A percentile compares a stretch with the other conserved stretches of the same genome.
Evolutionary conservation across 176 grass and related monocot genomes (phyloP).

Genomic region (Poa annua): DNA sequence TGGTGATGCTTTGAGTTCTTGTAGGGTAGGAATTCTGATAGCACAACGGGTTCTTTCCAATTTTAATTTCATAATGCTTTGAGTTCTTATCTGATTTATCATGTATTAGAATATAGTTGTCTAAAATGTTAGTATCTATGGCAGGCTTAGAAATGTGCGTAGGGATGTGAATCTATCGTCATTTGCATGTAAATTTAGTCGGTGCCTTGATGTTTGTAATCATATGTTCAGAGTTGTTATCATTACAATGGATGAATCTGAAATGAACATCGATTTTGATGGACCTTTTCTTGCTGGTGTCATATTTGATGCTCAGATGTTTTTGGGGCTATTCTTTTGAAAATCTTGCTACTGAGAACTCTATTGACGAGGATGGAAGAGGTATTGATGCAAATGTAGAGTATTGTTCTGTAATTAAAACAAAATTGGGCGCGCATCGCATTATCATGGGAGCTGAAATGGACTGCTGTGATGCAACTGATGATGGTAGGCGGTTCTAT

Average conservation of each 20-base stretch:
- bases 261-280: conserved; percentile 29
- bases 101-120: conserved; percentile 2
- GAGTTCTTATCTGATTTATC: conserved; percentile 1
- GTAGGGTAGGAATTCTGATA: conserved; percentile 10
- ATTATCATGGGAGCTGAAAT: conserved; percentile 99
- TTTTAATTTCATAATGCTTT: conserved; percentile 26
- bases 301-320: conserved; percentile 61
- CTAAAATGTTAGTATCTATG: conserved; percentile 23
- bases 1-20: conserved; percentile 1
- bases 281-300: conserved; percentile 9
- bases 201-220: conserved; percentile 36
- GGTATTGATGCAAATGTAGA: conserved; percentile 99
- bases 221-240: neutral
- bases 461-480: conserved; percentile 97
- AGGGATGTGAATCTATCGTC: neutral
- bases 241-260: neutral
- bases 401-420: conserved; percentile 96
- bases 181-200: neutral
- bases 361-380: conserved; percentile 63
- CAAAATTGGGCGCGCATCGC: conserved; percentile 95
- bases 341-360: conserved; percentile 95
- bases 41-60: conserved; percentile 2
- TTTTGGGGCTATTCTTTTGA: conserved; percentile 99
- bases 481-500: conserved; percentile 91
- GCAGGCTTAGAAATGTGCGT: conserved; percentile 18